Evolutionary conservation across 2,329 filamentous ascomycete species (phyloP), one percentile per base, ranked within the genome.

Genomic region (Dendrostoma leiphaemia): DNA sequence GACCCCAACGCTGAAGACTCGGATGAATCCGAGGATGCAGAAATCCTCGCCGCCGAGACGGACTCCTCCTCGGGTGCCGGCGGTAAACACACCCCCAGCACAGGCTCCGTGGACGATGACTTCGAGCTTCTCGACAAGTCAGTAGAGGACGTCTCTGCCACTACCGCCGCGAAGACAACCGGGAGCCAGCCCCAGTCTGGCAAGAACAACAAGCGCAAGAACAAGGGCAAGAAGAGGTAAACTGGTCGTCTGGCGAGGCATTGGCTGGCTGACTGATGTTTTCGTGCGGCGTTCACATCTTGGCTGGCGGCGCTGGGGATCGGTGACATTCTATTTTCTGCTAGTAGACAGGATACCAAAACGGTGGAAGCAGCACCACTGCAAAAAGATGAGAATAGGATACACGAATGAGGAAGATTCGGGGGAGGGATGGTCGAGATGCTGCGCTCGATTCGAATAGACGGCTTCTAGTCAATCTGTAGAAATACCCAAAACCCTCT

Each of bases 71-170:
- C 81, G 58, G 56, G 53, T 23, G 72, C 69, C 4, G 69, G 76
- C 38, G 55, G 51, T 15, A 75, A 82, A 68, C 70, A 71, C 54
- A 80, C 80, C 28, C 75, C 81, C 21, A 81, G 76, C 65, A 81
- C 78, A 21, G 82, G 81, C 63, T 84, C 82, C 1, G 76, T 79
- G 19, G 77, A 74, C 53, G 83, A 82, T 50, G 81, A 85, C 65
- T 86, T 83, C 68, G 83, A 87, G 71, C 69, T 85, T 38, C 71
- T 86, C 9, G 82, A 84, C 65, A 84, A 84, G 71, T 82, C 79
- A 62, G 74, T 79, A 19, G 80, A 83, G 59, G 80, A 79, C 48
- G 72, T 83, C 21, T 69, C 68, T n/a, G 12, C 21, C 15, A 37
- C 7, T 59, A n/a, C 46, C 19, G 77, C 76, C 67, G 73, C 72